Evolutionary conservation across 2,329 filamentous ascomycete species (phyloP), one percentile per base, ranked within the genome.

Genomic region (Chaetomiaceae sp.): DNA sequence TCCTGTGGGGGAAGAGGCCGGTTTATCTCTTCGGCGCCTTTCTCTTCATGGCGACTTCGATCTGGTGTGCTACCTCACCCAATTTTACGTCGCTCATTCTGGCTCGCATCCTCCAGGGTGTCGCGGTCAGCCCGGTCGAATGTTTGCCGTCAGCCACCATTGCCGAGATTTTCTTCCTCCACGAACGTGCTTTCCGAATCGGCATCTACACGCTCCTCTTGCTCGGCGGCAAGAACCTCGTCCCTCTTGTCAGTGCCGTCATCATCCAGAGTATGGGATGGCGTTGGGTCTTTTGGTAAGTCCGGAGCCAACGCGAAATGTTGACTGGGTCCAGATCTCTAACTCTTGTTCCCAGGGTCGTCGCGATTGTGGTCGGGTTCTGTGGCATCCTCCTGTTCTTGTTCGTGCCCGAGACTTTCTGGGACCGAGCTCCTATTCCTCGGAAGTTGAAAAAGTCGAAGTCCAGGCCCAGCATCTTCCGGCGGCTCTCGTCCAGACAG

Each of bases 321-420:
- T 32, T 9, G 14, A 10, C n/a, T 18, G 7, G 4, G 8, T 18
- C 32, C 32, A 30, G n/a, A n/a, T 18, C 13, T 32, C 34, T 53
- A 51, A 51, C 33, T 3, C 7, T 10, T 27, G 18, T 1, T 21
- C 30, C 9, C 47, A 87, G 86, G 86, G 84, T 95, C 51, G 84
- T 95, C 41, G 82, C 90, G 0, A 88, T 96, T 3, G 74, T 95
- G 9, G 87, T 90, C 30, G 89, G 77, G 0, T 80, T 89, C 43
- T 85, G 84, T 55, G 78, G 84, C 33, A 67, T 81, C 18, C 72
- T 95, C 2, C 76, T 97, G 1, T 96, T 95, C 67, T 76, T 96
- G 54, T 95, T 96, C 62, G 89, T 96, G 0, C 92, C 92, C 0
- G 92, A 97, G 71, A 96, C 90, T 0, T 96, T 96, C 61, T 97